Evolutionary conservation across 306 rosid species (phyloP), one percentile per base, ranked within the genome.

Genomic region (Prunus davidiana): DNA sequence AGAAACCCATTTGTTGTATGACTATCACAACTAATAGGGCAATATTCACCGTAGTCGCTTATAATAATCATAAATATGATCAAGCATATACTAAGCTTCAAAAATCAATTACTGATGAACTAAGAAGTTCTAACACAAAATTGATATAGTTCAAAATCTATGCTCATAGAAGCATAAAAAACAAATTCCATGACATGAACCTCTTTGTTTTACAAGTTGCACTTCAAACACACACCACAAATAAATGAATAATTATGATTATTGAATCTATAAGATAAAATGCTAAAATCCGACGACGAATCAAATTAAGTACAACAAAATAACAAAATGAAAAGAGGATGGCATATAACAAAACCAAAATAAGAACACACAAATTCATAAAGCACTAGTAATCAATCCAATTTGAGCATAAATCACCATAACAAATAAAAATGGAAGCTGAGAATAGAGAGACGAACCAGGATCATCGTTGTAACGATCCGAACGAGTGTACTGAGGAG

Each of bases 401-500:
- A 78, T 49, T 70, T 16, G 55, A 65, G 52, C 68, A 57, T 16
- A 14, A 61, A 67, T 20, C 69, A 67, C 15, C 19, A 15, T 30
- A 12, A 61, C 25, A 72, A 76, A 50, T 0, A 24, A 5, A 56
- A 27, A 55, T 12, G 28, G 51, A 64, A 77, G 69, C 18, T n/a
- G 46, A 8, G 47, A 61, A 25, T 22, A 54, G 13, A 80, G 74
- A 73, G 11, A 80, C 88, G 78, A 68, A 87, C 91, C 89, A 65
- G 79, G 77, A 45, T 83, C 85, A 49, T 74, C 84, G 34, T 84
- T 62, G 61, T 22, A 78, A 49, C 91, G 87, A 65, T 78, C 89
- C 32, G 84, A 81, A 41, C 89, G 87, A 81, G 86, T 63, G 73
- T 85, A 78, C 11, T 71, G 78, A 54, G 78, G 84, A 87, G 84